Base-by-base conservation (phyloP, 331 rosid species). In the Stylosanthes scabra region DNA sequence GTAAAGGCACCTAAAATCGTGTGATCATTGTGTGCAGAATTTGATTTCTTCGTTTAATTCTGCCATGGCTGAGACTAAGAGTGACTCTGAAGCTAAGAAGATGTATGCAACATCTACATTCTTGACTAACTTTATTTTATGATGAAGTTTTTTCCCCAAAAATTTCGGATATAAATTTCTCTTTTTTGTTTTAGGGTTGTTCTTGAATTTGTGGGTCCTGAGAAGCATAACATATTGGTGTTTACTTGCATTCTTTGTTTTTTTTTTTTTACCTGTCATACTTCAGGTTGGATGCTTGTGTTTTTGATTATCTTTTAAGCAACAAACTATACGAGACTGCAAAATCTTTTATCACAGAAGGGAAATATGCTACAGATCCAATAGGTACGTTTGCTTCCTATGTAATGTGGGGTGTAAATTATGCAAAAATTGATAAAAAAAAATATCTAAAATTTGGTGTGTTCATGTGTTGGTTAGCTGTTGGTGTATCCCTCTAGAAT, bases 31-130 rank as follows among this genome's bases (percentile, higher is more conserved):
- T 54, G 66, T 78, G 73, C 74, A 81, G 85, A 52, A 16, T 31
- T 74, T 50, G 54, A 61, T 61, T 56, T 71, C 65, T 39, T 20
- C 57, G 0, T 40, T 78, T 85, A 78, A 84, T 80, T 54, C 78
- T 20, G 52, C 77, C 57, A 87, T 90, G 97, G 87, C 25, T 20
- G 25, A 20, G 25, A 20, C 90, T 75, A 88, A 84, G 84, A 88
- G 89, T 83, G 87, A 80, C 77, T 93, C 97, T 96, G 98, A 93
- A 80, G 96, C 97, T 54, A 96, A 88, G 84, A 90, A 93, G 88
- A 93, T 93, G 98, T 93, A 81, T 29, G 73, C 50, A 41, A 66
- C 45, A 45, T 59, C 46, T 27, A 52, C 34, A 46, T 60, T 20
- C 52, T 39, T 51, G 45, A 41, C 45, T 59, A 28, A 41, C 60